Percentiles rank a stretch among this genome's conserved stretches.
These are phyloP conservation scores for Neopestalotiopsis clavispora DNA, from an alignment of 2,329 filamentous ascomycete genomes.

Conservation along the genomic window DNA sequence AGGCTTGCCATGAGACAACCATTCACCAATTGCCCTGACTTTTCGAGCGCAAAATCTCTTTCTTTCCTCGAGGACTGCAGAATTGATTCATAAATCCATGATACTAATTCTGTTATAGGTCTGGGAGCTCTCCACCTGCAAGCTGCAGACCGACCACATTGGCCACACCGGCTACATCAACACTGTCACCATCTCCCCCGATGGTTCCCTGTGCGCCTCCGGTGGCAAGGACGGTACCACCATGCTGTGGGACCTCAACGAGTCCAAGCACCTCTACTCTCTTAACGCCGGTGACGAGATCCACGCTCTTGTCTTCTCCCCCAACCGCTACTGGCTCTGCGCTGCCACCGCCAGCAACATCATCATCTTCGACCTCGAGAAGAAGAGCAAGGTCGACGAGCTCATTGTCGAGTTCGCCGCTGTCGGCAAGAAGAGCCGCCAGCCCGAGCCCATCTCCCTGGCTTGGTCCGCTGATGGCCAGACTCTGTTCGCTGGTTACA, in stretches of 20 bases:
- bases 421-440: conserved; percentile 98
- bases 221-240: conserved; percentile 99
- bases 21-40: conserved; percentile 87
- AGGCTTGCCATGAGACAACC: conserved; percentile 93
- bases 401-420: conserved; percentile 97
- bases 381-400: conserved; percentile 99
- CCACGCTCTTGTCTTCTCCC: conserved; percentile 99
- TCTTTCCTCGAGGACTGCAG: conserved; percentile 10
- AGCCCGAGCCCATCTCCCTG: conserved; percentile 96
- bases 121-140: conserved; percentile 99
- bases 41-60: conserved; percentile 30
- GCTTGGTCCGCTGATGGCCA: conserved; percentile 98
- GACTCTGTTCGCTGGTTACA: conserved; percentile 99
- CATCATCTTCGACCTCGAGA: conserved; percentile 99
- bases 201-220: conserved; percentile 97
- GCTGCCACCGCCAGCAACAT: conserved; percentile 96
- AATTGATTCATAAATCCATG: background rate
- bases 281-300: conserved; percentile 99
- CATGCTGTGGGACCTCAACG: conserved; percentile 99
- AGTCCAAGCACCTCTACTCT: conserved; percentile 99
- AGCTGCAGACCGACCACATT: conserved; percentile 99
- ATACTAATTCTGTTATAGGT: conserved; percentile 62
- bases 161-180: conserved; percentile 99
- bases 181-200: conserved; percentile 99
- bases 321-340: conserved; percentile 99